These are phyloP conservation scores for Erythrobasidium yunnanense DNA, from an alignment of 768 basidiomycete genomes.

Conservation along the genomic window DNA sequence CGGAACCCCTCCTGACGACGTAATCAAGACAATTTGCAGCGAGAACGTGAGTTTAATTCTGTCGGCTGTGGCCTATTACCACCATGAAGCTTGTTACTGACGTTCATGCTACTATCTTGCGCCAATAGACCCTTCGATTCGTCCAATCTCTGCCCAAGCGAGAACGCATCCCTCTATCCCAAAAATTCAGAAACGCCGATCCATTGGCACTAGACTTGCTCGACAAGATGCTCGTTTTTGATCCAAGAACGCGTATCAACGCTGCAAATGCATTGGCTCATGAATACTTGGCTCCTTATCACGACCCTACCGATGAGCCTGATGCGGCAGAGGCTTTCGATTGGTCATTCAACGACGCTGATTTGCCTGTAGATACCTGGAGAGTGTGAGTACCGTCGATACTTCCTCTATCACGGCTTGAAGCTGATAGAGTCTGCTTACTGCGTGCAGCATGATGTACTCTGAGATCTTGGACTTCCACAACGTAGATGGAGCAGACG, in stretches of 20 bases:
- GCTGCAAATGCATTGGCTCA: conserved; percentile 81
- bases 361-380: conserved; percentile 96
- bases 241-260: conserved; percentile 91
- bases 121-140: conserved; percentile 90
- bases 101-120: no score
- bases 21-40: conserved; percentile 94
- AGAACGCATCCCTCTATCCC: conserved; percentile 84
- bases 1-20: conserved; percentile 98
- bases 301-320: conserved; percentile 96
- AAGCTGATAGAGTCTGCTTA: background rate
- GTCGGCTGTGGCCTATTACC: no score
- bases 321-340: conserved; percentile 88
- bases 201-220: conserved; percentile 84
- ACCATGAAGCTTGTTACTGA: no score
- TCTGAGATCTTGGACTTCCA: conserved; percentile 65
- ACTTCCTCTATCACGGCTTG: background rate
- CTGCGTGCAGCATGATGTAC: conserved; percentile 72
- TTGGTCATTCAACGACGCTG: conserved; percentile 99
- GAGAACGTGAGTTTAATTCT: conserved; percentile 67
- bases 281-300: conserved; percentile 91
- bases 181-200: conserved; percentile 81
- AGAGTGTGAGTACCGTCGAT: conserved; percentile 53
- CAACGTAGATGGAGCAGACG: conserved; percentile 29
- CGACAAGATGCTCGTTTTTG: conserved; percentile 98
- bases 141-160: conserved; percentile 97